phyloP scores from a whole-genome alignment of 148 eudicot species.

The Simmondsia chinensis region DNA sequence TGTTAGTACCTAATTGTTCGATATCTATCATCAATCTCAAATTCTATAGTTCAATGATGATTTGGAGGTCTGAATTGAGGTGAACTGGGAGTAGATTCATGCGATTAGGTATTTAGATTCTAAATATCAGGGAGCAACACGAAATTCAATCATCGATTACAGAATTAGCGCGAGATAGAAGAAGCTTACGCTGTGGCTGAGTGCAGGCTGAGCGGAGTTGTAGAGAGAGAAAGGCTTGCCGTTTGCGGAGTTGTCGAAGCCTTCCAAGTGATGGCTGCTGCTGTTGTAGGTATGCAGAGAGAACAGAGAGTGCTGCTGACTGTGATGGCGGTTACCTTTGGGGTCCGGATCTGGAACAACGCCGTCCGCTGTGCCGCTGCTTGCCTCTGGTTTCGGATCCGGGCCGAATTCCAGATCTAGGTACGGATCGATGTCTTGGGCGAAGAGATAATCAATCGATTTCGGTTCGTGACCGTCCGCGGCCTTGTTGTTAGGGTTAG shows the following conservation, averaged over 20 bases:
- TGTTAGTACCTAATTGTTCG: not conserved
- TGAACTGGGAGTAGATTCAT: not conserved
- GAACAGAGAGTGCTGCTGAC: constrained; percentile 13
- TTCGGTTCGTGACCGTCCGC: constrained; percentile 30
- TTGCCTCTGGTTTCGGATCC: constrained; percentile 19
- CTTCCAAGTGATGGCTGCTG: constrained; percentile 6
- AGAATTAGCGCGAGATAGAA: not conserved
- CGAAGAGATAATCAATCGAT: constrained; percentile 44
- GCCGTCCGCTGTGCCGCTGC: constrained; percentile 42
- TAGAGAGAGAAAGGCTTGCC: constrained; percentile 20
- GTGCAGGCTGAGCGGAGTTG: constrained; percentile 31
- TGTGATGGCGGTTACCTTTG: constrained; percentile 21
- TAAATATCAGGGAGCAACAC: too few species aligned
- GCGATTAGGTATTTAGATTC: not conserved
- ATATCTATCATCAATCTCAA: not conserved
- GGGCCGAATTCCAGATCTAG: constrained; percentile 40
- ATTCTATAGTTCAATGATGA: not conserved
- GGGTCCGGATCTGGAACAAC: constrained; percentile 68
- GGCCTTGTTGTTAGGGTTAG: constrained; percentile 1
- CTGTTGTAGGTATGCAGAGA: constrained; percentile 6
- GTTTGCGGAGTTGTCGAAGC: constrained; percentile 6
- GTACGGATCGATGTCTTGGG: constrained; percentile 40
- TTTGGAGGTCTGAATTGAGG: not conserved
- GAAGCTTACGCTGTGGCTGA: constrained; percentile 55
- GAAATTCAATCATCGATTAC: not conserved